Percentiles rank a stretch among this genome's conserved stretches.
phyloP scores from a whole-genome alignment of 176 grass and related monocot species.

The Zoysia pacifica region DNA sequence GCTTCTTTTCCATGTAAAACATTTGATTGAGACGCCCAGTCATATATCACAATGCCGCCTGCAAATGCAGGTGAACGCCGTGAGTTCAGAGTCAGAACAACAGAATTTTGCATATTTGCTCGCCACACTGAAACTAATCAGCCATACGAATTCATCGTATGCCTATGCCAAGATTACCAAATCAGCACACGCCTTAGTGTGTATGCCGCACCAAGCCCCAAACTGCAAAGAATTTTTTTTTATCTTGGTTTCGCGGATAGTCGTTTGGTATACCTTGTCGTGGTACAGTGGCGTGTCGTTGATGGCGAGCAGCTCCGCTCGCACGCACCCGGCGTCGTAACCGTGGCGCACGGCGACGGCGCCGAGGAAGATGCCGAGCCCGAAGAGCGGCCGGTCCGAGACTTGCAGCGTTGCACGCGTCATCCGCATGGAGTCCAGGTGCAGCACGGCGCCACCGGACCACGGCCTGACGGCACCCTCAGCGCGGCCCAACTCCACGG shows the following conservation, averaged over 20 bases:
- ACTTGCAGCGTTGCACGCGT: conserved; percentile 53
- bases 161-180: neutral
- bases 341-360: conserved; percentile 79
- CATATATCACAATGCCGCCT: neutral
- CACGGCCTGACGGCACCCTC: conserved; percentile 73
- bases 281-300: conserved; percentile 85
- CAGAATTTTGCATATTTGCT: neutral
- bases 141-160: neutral
- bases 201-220: neutral
- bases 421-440: conserved; percentile 84
- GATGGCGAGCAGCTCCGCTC: conserved; percentile 87
- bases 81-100: conserved; percentile 1
- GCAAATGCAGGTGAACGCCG: neutral
- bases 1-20: neutral
- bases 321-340: conserved; percentile 73
- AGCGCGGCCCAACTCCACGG: conserved; percentile 62
- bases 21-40: neutral
- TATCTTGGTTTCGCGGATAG: neutral
- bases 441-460: conserved; percentile 61
- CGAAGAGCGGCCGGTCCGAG: conserved; percentile 70
- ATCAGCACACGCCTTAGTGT: neutral
- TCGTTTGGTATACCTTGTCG: conserved; percentile 48
- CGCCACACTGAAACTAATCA: neutral
- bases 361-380: conserved; percentile 79
- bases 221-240: neutral